Base-by-base conservation (phyloP, 2,329 filamentous ascomycete genomes). In the Mycosphaerelloides madeirae region DNA sequence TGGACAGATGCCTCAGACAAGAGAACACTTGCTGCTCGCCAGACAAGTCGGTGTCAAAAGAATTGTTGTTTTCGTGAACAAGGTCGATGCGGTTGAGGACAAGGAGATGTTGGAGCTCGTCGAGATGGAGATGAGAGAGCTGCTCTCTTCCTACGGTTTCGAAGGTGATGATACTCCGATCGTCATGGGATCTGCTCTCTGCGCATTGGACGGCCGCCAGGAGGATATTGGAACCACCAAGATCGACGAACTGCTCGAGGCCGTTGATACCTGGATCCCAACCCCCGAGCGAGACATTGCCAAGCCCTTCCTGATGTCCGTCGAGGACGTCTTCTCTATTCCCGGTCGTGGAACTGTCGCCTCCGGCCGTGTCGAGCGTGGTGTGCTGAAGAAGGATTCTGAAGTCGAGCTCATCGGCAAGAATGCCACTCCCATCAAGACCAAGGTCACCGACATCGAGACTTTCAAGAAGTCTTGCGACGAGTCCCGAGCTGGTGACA, bases 381-480 rank as follows among this genome's bases (percentile, higher is more conserved):
- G 93, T 75, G 70, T 81, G 46, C 75, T 98, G 65, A 97, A 95
- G 86, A 87, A 82, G 72, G 93, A 98, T 68, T 78, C 83, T 54
- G 93, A 98, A 66, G 82, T 98, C 57, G 93, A 98, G 78, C 80
- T 98, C 54, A 80, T 98, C 50, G 93, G 93, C 67, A 95, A 93
- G 77, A 82, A 84, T 58, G 71, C 73, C 45, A 78, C 82, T 35
- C 74, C 87, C 57, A 87, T 97, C 78, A 96, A 94, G 83, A 97
- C 93, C 71, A 97, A 96, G 79, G 91, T 98, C 56, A 98, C 93
- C 64, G 94, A 98, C 66, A 97, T 98, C 59, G 93, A 98, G 78
- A 98, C 91, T 56, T 98, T 98, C 80, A 96, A 97, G 81, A 98
- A 98, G 81, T 94, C 89, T 38, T 97, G 93, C 72, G 90, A 96